phyloP scores from a whole-genome alignment of 208 protist species.

The Crithidia expoeki region DNA sequence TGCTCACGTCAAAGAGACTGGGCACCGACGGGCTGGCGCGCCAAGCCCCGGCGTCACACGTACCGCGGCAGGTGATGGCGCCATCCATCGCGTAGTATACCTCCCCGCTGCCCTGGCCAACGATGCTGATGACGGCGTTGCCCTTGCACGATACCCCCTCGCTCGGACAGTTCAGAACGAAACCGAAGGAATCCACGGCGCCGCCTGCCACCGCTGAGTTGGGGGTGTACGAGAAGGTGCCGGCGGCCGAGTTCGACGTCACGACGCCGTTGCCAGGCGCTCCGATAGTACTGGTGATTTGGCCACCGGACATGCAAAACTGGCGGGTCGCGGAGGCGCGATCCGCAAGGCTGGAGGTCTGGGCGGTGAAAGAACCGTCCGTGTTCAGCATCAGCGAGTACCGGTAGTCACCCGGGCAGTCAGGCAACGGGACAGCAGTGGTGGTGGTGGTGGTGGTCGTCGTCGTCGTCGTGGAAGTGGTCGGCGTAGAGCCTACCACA shows the following conservation, averaged over 20 bases:
- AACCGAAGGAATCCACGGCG: slow-evolving; percentile 59
- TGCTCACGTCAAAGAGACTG: slow-evolving; percentile 50
- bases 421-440: slow-evolving; percentile 4
- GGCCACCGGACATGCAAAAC: slow-evolving; percentile 31
- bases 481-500: slow-evolving; percentile 20
- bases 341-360: slow-evolving; percentile 26
- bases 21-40: slow-evolving; percentile 34
- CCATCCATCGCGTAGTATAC: slow-evolving; percentile 62
- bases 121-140: slow-evolving; percentile 42
- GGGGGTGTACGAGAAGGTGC: slow-evolving; percentile 42
- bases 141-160: slow-evolving; percentile 31
- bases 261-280: slow-evolving; percentile 13
- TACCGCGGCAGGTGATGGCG: slow-evolving; percentile 78
- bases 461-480: slow-evolving; percentile 1
- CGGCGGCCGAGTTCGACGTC: slow-evolving; percentile 21
- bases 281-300: slow-evolving; percentile 28
- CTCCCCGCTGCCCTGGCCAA: slow-evolving; percentile 18
- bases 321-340: slow-evolving; percentile 18
- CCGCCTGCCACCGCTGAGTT: slow-evolving; percentile 17
- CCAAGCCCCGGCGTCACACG: slow-evolving; percentile 71
- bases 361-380: slow-evolving; percentile 37
- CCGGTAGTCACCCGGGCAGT: slow-evolving; percentile 45
- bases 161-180: slow-evolving; percentile 50
- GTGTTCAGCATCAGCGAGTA: slow-evolving; percentile 44
- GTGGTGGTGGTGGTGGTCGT: slow-evolving; percentile 15